Conservation (phyloP, 495 filamentous ascomycete species). For the Podospora sp. region DNA sequence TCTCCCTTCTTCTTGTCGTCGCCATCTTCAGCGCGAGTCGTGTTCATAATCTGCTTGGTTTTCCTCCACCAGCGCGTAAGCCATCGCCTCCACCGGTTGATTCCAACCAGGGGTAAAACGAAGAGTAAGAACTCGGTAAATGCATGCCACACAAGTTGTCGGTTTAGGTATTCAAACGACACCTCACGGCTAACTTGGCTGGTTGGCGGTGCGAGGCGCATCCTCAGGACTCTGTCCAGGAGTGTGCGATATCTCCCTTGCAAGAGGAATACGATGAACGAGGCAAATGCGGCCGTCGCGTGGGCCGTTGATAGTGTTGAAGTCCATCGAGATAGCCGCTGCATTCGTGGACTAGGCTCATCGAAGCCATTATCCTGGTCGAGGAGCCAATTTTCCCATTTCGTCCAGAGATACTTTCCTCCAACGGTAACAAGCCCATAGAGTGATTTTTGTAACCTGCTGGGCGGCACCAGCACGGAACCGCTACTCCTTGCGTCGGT, state of each 20-base stretch:
- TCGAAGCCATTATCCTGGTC: slow-evolving; percentile 71
- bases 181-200: slow-evolving; percentile 85
- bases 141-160: slow-evolving; percentile 97
- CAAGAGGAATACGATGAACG: slow-evolving; percentile 86
- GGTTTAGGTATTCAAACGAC: slow-evolving; percentile 95
- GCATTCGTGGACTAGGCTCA: slow-evolving; percentile 54
- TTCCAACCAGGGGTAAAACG: slow-evolving; percentile 88
- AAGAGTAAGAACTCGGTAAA: slow-evolving; percentile 98
- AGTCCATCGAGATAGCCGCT: slow-evolving; percentile 67
- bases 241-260: slow-evolving; percentile 91
- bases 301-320: slow-evolving; percentile 69
- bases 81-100: slow-evolving; percentile 91
- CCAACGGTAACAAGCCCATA: slow-evolving; percentile 87
- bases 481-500: slow-evolving; percentile 75
- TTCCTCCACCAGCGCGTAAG: slow-evolving; percentile 80
- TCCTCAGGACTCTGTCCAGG: slow-evolving; percentile 80
- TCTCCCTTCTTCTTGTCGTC: slow-evolving; percentile 67
- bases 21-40: slow-evolving; percentile 38
- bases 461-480: slow-evolving; percentile 60
- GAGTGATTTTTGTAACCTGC: slow-evolving; percentile 75
- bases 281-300: slow-evolving; percentile 75
- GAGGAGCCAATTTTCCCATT: slow-evolving; percentile 87
- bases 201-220: slow-evolving; percentile 81
- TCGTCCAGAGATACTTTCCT: slow-evolving; percentile 84
- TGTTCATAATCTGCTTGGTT: slow-evolving; percentile 63